phyloP scores from a whole-genome alignment of 2,329 filamentous ascomycete species.

The Colletotrichum sp. region DNA sequence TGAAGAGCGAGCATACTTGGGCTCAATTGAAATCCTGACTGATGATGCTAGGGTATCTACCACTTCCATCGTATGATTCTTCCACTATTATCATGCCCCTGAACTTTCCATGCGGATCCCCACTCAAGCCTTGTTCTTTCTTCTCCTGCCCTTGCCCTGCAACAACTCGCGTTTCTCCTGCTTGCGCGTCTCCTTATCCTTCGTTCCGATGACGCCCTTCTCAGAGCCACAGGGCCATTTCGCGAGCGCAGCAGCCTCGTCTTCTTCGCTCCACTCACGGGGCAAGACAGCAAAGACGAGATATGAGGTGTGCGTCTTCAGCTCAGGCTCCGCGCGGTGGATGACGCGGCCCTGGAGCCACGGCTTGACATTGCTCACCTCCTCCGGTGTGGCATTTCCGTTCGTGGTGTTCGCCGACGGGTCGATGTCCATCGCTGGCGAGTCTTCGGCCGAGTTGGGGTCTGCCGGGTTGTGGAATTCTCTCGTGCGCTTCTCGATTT shows the following conservation, averaged over 20 bases:
- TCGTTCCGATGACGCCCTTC: conserved; percentile 54
- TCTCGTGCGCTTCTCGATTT: conserved; percentile 73
- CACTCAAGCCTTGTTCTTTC: conserved; percentile 4
- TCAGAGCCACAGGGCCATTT: conserved; percentile 68
- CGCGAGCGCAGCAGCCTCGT: conserved; percentile 72
- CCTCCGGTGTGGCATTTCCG: conserved; percentile 22
- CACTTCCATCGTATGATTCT: neutral
- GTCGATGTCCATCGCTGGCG: conserved; percentile 42
- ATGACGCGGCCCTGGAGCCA: conserved; percentile 81
- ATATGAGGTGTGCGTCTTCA: conserved; percentile 98
- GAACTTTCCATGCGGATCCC: neutral
- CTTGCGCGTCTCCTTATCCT: conserved; percentile 60
- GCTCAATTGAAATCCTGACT: neutral
- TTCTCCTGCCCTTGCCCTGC: conserved; percentile 38
- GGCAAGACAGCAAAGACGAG: conserved; percentile 91
- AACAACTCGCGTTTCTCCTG: conserved; percentile 61
- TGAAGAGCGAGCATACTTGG: neutral
- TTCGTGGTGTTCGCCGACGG: conserved; percentile 33
- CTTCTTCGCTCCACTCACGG: conserved; percentile 82
- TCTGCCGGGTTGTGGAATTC: conserved; percentile 59
- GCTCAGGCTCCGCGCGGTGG: conserved; percentile 82
- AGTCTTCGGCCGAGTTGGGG: conserved; percentile 32
- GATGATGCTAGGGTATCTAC: conserved; percentile 19
- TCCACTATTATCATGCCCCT: neutral
- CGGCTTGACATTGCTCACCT: conserved; percentile 46